phyloP scores from a whole-genome alignment of 2,329 filamentous ascomycete species.

The Fusarium algeriense region DNA sequence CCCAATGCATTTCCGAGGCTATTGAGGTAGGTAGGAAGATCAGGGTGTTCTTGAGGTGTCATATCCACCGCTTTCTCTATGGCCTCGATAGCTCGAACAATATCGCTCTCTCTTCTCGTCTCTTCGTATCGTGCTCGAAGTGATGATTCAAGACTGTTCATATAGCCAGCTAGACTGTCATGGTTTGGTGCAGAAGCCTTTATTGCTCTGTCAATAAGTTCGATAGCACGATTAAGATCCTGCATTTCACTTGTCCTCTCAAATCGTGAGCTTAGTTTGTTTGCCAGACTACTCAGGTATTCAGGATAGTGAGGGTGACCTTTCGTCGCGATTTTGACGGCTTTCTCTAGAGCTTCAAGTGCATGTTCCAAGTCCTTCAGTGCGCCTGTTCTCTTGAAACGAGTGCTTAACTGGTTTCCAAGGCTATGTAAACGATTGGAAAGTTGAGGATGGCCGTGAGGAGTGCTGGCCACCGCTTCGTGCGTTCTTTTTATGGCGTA shows the following conservation, averaged over 20 bases:
- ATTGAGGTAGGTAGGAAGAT: background rate
- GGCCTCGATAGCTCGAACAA: background rate
- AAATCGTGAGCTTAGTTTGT: background rate
- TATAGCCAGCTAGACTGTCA: background rate
- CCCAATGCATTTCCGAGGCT: background rate
- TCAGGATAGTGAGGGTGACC: background rate
- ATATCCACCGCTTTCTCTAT: background rate
- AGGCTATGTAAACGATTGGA: background rate
- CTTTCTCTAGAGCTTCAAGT: background rate
- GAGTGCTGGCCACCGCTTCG: background rate
- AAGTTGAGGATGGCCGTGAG: fast-evolving
- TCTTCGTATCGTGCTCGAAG: background rate
- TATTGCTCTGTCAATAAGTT: background rate
- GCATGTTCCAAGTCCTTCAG: background rate
- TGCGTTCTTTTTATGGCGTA: background rate
- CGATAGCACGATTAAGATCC: background rate
- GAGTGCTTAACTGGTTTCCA: background rate
- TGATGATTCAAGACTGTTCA: background rate
- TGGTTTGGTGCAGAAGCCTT: fast-evolving
- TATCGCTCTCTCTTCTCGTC: background rate
- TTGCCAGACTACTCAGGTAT: background rate
- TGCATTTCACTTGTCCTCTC: fast-evolving
- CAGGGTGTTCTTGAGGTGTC: background rate
- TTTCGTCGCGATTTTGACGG: too few relatives aligned
- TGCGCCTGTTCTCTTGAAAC: background rate